A percentile compares a stretch with the other conserved stretches of the same genome.
These are phyloP conservation scores for Candida jianshihensis DNA, from an alignment of 805 yeast species.

Conservation along the genomic window DNA sequence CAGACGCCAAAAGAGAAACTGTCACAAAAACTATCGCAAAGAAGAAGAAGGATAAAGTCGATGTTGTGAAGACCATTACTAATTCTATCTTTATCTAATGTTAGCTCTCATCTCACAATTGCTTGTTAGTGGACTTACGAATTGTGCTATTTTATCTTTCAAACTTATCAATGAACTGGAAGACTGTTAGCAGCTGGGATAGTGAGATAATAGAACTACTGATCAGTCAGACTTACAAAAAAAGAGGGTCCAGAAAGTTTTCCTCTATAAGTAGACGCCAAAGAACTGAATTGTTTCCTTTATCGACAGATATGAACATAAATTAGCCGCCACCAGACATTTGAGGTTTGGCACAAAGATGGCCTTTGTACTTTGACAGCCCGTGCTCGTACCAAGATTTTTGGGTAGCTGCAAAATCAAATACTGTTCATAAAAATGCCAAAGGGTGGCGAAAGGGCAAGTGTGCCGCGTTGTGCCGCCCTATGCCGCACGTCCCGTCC, in stretches of 20 bases:
- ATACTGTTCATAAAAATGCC: too few relatives aligned
- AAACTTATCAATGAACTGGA: conserved; percentile 3
- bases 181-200: not conserved
- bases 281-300: conserved; percentile 6
- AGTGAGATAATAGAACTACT: not conserved
- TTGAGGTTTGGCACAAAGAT: not conserved
- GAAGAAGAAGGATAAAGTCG: conserved; percentile 13
- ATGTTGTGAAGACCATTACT: conserved; percentile 8
- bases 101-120: too few relatives aligned
- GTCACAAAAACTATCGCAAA: conserved; percentile 8
- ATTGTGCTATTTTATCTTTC: not conserved
- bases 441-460: too few relatives aligned
- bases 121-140: not conserved
- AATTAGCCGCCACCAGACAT: not conserved
- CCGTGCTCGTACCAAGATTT: too few relatives aligned
- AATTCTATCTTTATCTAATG: too few relatives aligned
- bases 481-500: too few relatives aligned
- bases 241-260: conserved; percentile 7
- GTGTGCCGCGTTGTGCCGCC: too few relatives aligned
- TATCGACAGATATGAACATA: conserved; percentile 2
- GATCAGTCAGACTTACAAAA: conserved; percentile 9
- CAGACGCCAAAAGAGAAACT: conserved; percentile 8
- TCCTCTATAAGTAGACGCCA: conserved; percentile 12
- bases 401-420: too few relatives aligned
- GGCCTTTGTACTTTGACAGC: too few relatives aligned